Conservation (phyloP, 257 asterid genomes). For the Thymus quinquecostatus region DNA sequence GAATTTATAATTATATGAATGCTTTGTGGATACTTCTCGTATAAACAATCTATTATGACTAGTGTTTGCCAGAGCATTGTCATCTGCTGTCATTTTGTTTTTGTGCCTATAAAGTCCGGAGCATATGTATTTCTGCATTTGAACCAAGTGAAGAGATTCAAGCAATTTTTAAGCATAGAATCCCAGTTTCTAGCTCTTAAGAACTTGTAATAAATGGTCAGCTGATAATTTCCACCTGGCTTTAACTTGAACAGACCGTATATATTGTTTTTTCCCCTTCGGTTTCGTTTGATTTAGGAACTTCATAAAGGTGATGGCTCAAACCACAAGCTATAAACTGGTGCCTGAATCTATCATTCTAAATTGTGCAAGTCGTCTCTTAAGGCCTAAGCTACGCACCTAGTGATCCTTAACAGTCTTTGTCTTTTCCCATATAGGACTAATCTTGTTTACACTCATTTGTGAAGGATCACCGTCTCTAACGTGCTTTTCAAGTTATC, state of each 20-base stretch:
- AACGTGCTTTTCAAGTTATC: slow-evolving; percentile 3
- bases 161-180: neutral
- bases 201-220: neutral
- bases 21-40: neutral
- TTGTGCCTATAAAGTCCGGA: neutral
- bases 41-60: neutral
- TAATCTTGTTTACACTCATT: neutral
- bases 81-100: neutral
- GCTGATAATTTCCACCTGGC: no score
- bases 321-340: neutral
- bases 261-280: neutral
- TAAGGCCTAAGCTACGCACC: neutral
- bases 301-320: neutral
- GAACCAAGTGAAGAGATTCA: neutral
- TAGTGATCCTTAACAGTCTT: neutral
- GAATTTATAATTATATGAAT: neutral
- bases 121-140: neutral
- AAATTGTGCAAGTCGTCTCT: neutral
- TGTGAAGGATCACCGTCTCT: neutral
- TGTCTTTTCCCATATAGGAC: neutral
- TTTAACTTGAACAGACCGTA: neutral
- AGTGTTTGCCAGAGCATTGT: neutral
- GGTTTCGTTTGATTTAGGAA: neutral
- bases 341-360: neutral
- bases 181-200: neutral